Conservation (phyloP, 352 stramenopile species). For the Hyphochytrium catenoides region DNA sequence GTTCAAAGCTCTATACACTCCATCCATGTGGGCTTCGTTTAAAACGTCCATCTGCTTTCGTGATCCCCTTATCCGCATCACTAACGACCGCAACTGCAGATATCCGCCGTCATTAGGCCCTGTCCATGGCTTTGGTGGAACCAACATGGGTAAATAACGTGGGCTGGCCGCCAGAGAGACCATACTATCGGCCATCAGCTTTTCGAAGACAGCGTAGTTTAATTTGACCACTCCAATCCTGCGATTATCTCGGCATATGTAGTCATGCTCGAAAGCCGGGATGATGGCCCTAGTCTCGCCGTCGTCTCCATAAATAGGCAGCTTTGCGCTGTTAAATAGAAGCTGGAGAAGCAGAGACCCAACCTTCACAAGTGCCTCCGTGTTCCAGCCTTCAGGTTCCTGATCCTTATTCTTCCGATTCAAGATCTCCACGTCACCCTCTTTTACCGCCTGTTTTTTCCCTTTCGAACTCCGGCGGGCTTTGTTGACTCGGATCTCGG, state of each 20-base stretch:
- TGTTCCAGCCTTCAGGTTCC: slow-evolving; percentile 31
- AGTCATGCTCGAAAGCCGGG: slow-evolving; percentile 35
- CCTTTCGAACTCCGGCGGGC: slow-evolving; percentile 16
- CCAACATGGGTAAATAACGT: slow-evolving; percentile 84
- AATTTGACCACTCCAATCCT: slow-evolving; percentile 31
- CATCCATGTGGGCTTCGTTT: slow-evolving; percentile 45
- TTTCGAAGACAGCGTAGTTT: slow-evolving; percentile 21
- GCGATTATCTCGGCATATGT: slow-evolving; percentile 48
- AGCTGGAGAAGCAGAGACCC: slow-evolving; percentile 43
- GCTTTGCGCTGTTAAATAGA: slow-evolving; percentile 29
- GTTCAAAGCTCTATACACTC: slow-evolving; percentile 73
- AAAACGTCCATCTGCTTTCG: slow-evolving; percentile 67
- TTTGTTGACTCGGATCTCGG: no score
- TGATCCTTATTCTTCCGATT: neutral
- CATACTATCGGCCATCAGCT: slow-evolving; percentile 16
- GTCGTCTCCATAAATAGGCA: slow-evolving; percentile 13
- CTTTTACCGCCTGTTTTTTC: slow-evolving; percentile 19
- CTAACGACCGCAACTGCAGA: slow-evolving; percentile 62
- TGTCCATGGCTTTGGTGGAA: slow-evolving; percentile 75
- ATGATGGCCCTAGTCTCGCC: slow-evolving; percentile 9
- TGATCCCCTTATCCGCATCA: slow-evolving; percentile 69
- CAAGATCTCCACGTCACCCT: slow-evolving; percentile 3
- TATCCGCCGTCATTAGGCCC: slow-evolving; percentile 72
- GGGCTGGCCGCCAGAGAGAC: slow-evolving; percentile 47
- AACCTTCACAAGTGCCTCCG: slow-evolving; percentile 64